Base-by-base conservation (phyloP, 2,329 filamentous ascomycete genomes). In the Sphaerulina vaccinii region DNA sequence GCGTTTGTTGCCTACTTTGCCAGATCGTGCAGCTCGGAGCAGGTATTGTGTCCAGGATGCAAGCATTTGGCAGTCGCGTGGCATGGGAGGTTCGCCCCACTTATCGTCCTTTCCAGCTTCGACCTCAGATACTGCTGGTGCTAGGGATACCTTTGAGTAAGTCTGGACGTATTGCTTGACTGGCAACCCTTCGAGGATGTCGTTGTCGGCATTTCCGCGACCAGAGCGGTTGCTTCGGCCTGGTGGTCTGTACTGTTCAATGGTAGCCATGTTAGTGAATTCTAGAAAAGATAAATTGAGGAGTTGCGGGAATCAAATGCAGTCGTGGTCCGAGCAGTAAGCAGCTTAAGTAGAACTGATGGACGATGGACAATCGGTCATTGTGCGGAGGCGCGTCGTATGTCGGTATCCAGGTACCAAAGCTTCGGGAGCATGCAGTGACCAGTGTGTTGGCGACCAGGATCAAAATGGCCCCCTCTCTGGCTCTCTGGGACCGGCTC, bases 41-140 rank as follows among this genome's bases (percentile, higher is more conserved):
- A 96, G 79, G 58, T 91, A 88, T 64, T 93, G 88, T 47, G 86
- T 92, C 68, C 90, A 87, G 1, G 85, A 80, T 0, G 88, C 81
- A 8, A 96, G 76, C 24, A 95, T 77, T 52, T 87, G 81, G 23
- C 83, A 88, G 68, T 96, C 92, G 63, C 88, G 87, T 33, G 92
- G 92, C 88, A 96, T 92, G 38, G 88, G 85, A 15, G 90, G 79
- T 66, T 96, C 91, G 41, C 84, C 85, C 81, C 87, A 92, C 46
- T 79, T 82, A 62, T 91, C 86, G 56, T 82, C 76, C 24, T 62
- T 58, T 13, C 48, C 32, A 39, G 48, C 39, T 53, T 50, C 29
- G 49, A 56, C 52, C 39, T 67, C 65, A 15, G 61, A 54, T 9
- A 59, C 58, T 27, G 64, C 65, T 21, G 66, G 63, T 18, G 64